These are phyloP conservation scores for Termitomyces sp. DNA, from an alignment of 768 basidiomycete species.

Conservation along the genomic window DNA sequence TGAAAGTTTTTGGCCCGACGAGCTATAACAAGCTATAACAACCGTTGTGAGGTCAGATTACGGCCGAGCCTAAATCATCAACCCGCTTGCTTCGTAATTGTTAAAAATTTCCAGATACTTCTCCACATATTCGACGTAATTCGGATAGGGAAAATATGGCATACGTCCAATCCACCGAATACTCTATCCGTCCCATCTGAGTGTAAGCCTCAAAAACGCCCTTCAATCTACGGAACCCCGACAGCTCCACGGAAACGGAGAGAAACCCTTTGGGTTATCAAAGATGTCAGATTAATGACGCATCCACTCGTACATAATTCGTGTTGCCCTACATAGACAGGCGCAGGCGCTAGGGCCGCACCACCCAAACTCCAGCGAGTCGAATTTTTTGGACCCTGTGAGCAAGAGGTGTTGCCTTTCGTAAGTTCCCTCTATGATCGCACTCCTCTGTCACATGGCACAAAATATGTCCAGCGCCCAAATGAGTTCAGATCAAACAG, in stretches of 20 bases:
- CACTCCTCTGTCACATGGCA: conserved; percentile 1
- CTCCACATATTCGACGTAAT: conserved; percentile 6
- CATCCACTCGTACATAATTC: conserved; percentile 1
- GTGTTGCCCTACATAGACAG: background rate
- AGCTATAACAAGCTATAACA: background rate
- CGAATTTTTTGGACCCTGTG: background rate
- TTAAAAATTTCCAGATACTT: background rate
- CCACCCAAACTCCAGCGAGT: background rate
- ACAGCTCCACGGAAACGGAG: conserved; percentile 8
- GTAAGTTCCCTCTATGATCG: conserved; percentile 13
- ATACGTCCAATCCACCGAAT: conserved; percentile 10
- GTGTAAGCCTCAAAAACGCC: background rate
- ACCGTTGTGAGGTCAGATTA: background rate
- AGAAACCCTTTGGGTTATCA: background rate
- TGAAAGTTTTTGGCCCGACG: background rate
- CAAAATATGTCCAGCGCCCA: conserved; percentile 2
- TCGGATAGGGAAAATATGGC: conserved; percentile 7
- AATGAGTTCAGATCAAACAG: background rate
- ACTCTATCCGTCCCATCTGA: conserved; percentile 16
- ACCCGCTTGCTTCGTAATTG: conserved; percentile 1
- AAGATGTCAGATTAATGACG: background rate
- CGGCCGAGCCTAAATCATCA: conserved; percentile 5
- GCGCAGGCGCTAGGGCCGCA: background rate
- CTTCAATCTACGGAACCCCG: background rate
- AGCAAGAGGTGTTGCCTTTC: background rate